phyloP scores from a whole-genome alignment of 2,329 filamentous ascomycete species.

The Sphaerostilbella broomeana region DNA sequence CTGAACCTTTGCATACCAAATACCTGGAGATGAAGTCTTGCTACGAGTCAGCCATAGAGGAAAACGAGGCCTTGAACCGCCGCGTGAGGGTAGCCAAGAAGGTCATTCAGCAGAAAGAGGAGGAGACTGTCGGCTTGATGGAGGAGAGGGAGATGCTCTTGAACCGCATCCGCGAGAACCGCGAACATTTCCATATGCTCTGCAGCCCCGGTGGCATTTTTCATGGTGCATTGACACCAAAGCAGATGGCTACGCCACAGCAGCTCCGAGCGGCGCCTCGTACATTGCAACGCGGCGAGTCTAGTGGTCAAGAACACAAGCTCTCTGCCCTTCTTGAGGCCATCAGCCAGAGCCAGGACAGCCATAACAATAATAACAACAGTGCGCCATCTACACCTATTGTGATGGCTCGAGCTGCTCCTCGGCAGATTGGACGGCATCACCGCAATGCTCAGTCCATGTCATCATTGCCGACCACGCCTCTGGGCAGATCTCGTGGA shows the following conservation, averaged over 20 bases:
- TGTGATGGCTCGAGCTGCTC: slow-evolving; percentile 37
- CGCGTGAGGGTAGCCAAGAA: slow-evolving; percentile 69
- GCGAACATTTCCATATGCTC: slow-evolving; percentile 76
- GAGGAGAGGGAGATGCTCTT: slow-evolving; percentile 75
- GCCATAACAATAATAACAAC: slow-evolving; percentile 37
- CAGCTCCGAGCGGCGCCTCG: slow-evolving; percentile 41
- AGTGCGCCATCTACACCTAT: slow-evolving; percentile 68
- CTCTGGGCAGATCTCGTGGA: slow-evolving; percentile 47
- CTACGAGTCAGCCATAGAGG: slow-evolving; percentile 59
- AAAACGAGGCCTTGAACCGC: slow-evolving; percentile 57
- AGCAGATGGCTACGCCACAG: slow-evolving; percentile 44
- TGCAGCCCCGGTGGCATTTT: slow-evolving; percentile 67
- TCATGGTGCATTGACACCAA: slow-evolving; percentile 55
- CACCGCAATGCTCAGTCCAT: slow-evolving; percentile 72
- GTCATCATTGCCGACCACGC: slow-evolving; percentile 77
- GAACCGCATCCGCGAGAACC: slow-evolving; percentile 79
- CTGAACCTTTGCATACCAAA: slow-evolving; percentile 48
- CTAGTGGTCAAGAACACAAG: slow-evolving; percentile 48
- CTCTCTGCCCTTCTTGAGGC: slow-evolving; percentile 79
- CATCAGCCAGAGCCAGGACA: slow-evolving; percentile 57
- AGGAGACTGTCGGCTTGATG: slow-evolving; percentile 59
- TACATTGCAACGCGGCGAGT: slow-evolving; percentile 37
- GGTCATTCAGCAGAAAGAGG: slow-evolving; percentile 70
- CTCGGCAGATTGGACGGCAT: slow-evolving; percentile 54
- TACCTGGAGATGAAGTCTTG: slow-evolving; percentile 58